These are phyloP conservation scores for Globisporangium nodosum DNA, from an alignment of 352 stramenopile species.

Conservation along the genomic window DNA sequence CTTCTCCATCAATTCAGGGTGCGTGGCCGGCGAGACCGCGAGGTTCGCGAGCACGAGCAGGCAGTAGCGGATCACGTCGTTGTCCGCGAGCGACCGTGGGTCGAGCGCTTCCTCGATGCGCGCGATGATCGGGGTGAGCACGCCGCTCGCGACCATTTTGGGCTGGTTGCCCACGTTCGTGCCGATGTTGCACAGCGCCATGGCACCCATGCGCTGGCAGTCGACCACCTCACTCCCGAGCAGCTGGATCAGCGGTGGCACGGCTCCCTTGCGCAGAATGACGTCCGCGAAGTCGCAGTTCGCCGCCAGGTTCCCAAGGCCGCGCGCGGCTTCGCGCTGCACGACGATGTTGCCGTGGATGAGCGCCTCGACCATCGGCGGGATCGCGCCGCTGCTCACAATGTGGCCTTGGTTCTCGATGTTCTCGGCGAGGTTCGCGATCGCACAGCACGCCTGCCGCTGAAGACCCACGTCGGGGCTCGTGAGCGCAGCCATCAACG, in stretches of 20 bases:
- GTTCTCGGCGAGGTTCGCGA: slow-evolving; percentile 94
- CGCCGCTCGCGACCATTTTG: slow-evolving; percentile 84
- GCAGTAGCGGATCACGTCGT: slow-evolving; percentile 94
- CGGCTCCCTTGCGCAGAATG: slow-evolving; percentile 86
- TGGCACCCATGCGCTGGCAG: slow-evolving; percentile 93
- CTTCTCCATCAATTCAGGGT: slow-evolving; percentile 72
- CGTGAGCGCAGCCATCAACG: slow-evolving; percentile 78
- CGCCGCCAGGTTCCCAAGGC: slow-evolving; percentile 91
- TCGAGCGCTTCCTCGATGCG: slow-evolving; percentile 90
- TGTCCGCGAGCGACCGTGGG: slow-evolving; percentile 88
- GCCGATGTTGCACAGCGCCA: slow-evolving; percentile 94
- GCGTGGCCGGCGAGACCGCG: slow-evolving; percentile 78
- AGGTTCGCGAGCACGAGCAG: slow-evolving; percentile 94
- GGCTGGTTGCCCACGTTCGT: slow-evolving; percentile 93
- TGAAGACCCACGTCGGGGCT: slow-evolving; percentile 76
- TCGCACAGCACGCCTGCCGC: slow-evolving; percentile 90
- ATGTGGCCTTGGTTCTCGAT: slow-evolving; percentile 93
- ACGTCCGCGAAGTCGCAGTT: slow-evolving; percentile 94
- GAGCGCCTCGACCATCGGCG: slow-evolving; percentile 80
- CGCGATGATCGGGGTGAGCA: slow-evolving; percentile 86
- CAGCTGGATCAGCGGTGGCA: slow-evolving; percentile 82
- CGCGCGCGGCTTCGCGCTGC: slow-evolving; percentile 90
- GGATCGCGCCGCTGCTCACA: slow-evolving; percentile 85
- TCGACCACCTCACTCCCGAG: slow-evolving; percentile 87
- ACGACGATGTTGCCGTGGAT: slow-evolving; percentile 69